Evolutionary conservation across 2,329 filamentous ascomycete species (phyloP).

Genomic region (Paraphoma sp.): DNA sequence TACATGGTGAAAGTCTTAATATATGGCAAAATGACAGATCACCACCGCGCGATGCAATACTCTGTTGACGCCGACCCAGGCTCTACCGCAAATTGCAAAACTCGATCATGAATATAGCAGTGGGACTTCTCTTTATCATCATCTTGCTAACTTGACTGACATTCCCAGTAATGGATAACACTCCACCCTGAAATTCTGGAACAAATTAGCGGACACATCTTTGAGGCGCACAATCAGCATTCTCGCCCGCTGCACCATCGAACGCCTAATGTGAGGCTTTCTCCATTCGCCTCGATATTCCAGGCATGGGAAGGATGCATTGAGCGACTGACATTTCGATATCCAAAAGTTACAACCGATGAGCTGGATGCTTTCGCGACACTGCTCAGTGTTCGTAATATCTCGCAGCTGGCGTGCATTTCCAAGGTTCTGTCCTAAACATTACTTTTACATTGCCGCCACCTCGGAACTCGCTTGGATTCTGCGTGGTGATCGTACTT

Average conservation of each 20-base stretch:
- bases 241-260: background rate
- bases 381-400: slow-evolving; percentile 5
- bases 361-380: slow-evolving; percentile 10
- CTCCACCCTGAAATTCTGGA: background rate
- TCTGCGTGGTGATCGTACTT: background rate
- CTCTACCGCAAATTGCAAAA: no score
- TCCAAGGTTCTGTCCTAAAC: background rate
- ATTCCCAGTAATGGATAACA: no score
- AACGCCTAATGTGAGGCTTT: background rate
- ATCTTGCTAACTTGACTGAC: no score
- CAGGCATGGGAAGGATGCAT: slow-evolving; percentile 8
- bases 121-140: no score
- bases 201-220: background rate
- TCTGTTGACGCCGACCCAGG: no score
- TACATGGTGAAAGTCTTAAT: no score
- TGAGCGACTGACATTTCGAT: slow-evolving; percentile 9
- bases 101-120: no score
- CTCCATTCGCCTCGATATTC: slow-evolving; percentile 5
- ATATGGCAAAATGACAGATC: no score
- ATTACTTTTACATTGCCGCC: slow-evolving; percentile 4
- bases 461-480: background rate
- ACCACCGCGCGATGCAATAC: no score
- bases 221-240: background rate
- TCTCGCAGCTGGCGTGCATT: slow-evolving; percentile 1
- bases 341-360: background rate